Evolutionary conservation across 345 rosid genomes (phyloP).

Genomic region (Linum tenue): DNA sequence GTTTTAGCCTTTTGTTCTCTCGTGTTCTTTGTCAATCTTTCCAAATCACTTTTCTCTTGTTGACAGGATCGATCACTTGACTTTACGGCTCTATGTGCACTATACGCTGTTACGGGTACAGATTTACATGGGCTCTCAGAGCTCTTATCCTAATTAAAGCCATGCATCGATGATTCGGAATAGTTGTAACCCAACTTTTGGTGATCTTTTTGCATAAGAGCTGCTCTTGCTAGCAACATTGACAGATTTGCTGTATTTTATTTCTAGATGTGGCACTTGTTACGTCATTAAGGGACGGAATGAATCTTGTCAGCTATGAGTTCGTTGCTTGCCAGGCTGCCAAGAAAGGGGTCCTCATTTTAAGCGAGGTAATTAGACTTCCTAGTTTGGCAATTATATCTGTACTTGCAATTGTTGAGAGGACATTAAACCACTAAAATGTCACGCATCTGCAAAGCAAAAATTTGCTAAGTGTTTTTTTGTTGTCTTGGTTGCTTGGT

Average conservation of each 20-base stretch:
- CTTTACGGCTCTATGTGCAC: constrained; percentile 47
- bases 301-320: constrained; percentile 61
- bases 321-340: constrained; percentile 57
- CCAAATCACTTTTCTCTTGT: constrained; percentile 16
- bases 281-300: constrained; percentile 51
- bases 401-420: background rate
- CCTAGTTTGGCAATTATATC: background rate
- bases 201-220: background rate
- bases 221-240: background rate
- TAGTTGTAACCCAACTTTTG: constrained; percentile 1
- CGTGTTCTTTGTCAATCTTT: background rate
- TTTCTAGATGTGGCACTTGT: constrained; percentile 49
- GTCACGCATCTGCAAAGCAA: too few species aligned
- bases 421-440: too few species aligned
- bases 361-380: constrained; percentile 39
- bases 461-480: too few species aligned
- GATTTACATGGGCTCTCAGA: constrained; percentile 1
- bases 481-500: too few species aligned
- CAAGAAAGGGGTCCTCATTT: constrained; percentile 55
- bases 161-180: constrained; percentile 3
- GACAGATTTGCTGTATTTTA: constrained; percentile 8
- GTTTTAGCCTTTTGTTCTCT: constrained; percentile 3
- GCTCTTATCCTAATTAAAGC: background rate
- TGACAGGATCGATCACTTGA: constrained; percentile 53
- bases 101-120: constrained; percentile 52